Evolutionary conservation across 2,329 filamentous ascomycete species (phyloP), one percentile per base, ranked within the genome.

Genomic region (Fulvia fulva): DNA sequence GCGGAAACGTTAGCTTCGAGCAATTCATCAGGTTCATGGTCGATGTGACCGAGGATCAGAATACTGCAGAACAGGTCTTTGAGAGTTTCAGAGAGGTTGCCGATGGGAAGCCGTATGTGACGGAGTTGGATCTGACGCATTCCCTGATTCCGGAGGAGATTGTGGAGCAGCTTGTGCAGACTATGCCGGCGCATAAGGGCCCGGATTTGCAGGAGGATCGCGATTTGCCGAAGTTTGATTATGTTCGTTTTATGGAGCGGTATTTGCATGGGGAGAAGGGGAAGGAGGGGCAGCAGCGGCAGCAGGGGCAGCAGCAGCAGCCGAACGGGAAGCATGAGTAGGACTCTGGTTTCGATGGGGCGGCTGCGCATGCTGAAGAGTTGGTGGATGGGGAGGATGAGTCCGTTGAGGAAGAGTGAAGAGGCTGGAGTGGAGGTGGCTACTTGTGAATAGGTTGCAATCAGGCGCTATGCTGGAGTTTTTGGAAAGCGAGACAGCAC

Each of bases 21-120:
- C 93, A 97, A 75, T 99, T 99, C 72, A 99, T 99, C 73, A 87
- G 90, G 41, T 99, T 99, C 81, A 99, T 99, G 94, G 94, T 99
- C 50, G 91, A 96, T 67, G 94, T 97, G 51, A 99, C 94, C 12
- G 94, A 99, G 76, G 94, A 99, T 72, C 94, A 99, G 77, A 97
- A 99, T 74, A 97, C 92, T 3, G 94, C 94, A 12, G 94, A 97
- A 76, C 94, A 99, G 75, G 94, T 99, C 5, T 97, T 94, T 79
- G 93, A 99, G 77, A 95, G 89, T 63, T 99, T 99, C 84, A 86
- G 87, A 58, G 94, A 99, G 76, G 94, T 99, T 47, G 94, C 94
- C 19, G 94, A 99, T 77, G 94, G 94, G 65, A 99, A 99, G 81
- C 92, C 93, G 11, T 99, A 99, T 74, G 94, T 99, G 43, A 99